These are phyloP conservation scores for Leccinum subgranulosum DNA, from an alignment of 768 basidiomycete genomes.

Conservation along the genomic window DNA sequence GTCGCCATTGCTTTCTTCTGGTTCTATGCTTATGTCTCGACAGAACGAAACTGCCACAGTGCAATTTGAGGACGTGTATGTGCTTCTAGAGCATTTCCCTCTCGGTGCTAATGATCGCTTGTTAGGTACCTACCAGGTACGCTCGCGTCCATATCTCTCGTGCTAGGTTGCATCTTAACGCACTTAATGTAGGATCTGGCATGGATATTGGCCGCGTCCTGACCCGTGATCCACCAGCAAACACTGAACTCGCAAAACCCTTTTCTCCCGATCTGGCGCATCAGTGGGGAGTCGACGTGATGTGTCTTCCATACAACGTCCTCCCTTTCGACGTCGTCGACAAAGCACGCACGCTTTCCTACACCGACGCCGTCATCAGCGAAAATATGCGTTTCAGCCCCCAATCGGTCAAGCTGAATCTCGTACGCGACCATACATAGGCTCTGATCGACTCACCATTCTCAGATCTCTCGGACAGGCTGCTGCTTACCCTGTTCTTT, in stretches of 20 bases:
- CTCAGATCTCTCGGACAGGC: slow-evolving; percentile 37
- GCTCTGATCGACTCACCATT: not conserved
- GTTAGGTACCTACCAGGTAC: slow-evolving; percentile 31
- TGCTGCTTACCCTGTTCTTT: slow-evolving; percentile 58
- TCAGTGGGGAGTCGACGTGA: slow-evolving; percentile 48
- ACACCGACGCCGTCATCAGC: slow-evolving; percentile 34
- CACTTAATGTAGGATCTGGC: slow-evolving; percentile 13
- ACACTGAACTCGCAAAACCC: slow-evolving; percentile 34
- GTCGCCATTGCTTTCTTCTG: slow-evolving; percentile 5
- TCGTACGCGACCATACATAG: slow-evolving; percentile 38
- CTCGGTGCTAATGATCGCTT: slow-evolving; percentile 11
- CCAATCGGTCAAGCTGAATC: slow-evolving; percentile 39
- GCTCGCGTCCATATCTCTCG: not conserved
- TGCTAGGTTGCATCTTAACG: not conserved
- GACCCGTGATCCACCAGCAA: slow-evolving; percentile 30
- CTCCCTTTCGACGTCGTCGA: slow-evolving; percentile 52
- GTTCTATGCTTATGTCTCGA: slow-evolving; percentile 16
- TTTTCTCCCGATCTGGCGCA: slow-evolving; percentile 46
- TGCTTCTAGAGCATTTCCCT: slow-evolving; percentile 13
- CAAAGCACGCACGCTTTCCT: slow-evolving; percentile 32
- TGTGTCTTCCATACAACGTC: slow-evolving; percentile 55
- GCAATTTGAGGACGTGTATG: slow-evolving; percentile 47
- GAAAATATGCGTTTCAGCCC: slow-evolving; percentile 43
- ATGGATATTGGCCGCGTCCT: slow-evolving; percentile 42
- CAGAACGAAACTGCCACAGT: slow-evolving; percentile 31